Evolutionary conservation across 2,329 filamentous ascomycete genomes (phyloP).

Genomic region (Apiospora marii): DNA sequence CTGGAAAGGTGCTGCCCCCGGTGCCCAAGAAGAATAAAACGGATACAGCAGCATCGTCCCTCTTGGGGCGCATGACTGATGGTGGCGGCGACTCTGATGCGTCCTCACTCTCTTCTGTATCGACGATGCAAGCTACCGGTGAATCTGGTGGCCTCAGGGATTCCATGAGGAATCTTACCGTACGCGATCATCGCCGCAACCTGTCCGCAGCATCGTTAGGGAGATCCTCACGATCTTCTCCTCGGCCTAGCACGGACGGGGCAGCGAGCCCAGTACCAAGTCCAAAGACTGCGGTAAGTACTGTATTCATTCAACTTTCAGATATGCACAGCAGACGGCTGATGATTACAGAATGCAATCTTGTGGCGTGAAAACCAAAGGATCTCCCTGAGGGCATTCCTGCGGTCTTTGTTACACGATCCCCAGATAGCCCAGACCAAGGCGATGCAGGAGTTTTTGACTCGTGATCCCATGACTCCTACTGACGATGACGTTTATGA

Average conservation of each 20-base stretch:
- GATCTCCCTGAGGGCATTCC: constrained; percentile 87
- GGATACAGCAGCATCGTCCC: constrained; percentile 68
- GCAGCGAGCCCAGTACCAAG: constrained; percentile 39
- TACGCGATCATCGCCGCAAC: constrained; percentile 51
- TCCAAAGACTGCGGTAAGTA: constrained; percentile 41
- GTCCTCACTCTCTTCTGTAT: constrained; percentile 82
- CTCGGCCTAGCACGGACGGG: constrained; percentile 55
- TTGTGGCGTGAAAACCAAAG: constrained; percentile 89
- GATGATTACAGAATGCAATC: constrained; percentile 55
- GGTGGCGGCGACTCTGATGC: constrained; percentile 75
- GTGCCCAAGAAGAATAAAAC: constrained; percentile 93
- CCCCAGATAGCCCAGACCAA: constrained; percentile 83
- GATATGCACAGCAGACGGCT: constrained; percentile 42
- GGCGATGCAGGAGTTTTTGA: constrained; percentile 86
- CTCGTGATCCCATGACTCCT: constrained; percentile 72
- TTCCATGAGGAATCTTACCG: constrained; percentile 50
- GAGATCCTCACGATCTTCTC: constrained; percentile 44
- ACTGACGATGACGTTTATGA: constrained; percentile 87
- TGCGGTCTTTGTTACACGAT: constrained; percentile 87
- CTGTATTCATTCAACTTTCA: background rate
- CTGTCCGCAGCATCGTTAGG: constrained; percentile 47
- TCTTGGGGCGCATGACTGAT: constrained; percentile 58
- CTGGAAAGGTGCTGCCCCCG: constrained; percentile 86
- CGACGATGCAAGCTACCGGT: constrained; percentile 59
- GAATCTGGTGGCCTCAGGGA: constrained; percentile 42